Base-by-base conservation (phyloP, 2,329 filamentous ascomycete genomes). In the Verticillium tricorpus region DNA sequence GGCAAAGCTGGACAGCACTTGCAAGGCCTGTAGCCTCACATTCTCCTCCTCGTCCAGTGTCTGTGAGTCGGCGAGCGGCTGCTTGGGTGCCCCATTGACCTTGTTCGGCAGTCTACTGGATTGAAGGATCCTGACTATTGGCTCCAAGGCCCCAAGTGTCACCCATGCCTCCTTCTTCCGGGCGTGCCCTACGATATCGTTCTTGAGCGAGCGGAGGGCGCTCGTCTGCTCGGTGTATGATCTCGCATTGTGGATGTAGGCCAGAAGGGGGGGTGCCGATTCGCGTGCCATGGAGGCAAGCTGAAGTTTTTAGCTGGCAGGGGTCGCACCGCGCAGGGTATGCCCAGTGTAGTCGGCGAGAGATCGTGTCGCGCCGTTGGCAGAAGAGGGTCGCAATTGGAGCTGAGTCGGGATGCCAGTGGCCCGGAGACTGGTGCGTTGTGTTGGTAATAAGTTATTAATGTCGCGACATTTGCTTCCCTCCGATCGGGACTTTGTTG, bases 101-200 rank as follows among this genome's bases (percentile, higher is more conserved):
- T 74, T 77, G 28, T 69, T 62, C 9, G 72, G 66, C 5, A 76
- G 69, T 28, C 69, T 70, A 58, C 69, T 70, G 15, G 72, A 67
- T 57, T 73, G 73, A 72, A 83, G 79, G 64, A 79, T 80, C 68
- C 72, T 77, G 70, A 80, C 81, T 61, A 82, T 78, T 37, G 84
- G 82, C 60, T 85, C 82, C 56, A 95, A 76, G 32, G 91, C 80
- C 19, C 93, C 93, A 60, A 85, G 78, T 62, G 80, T 81, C 50
- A 97, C 82, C 80, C 89, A 93, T 61, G 86, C 77, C 75, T 94
- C 89, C 76, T 99, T 99, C 73, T 89, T 89, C 74, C 94, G 88
- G 37, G 90, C 84, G 74, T 98, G 92, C 28, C 95, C 95, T 63
- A 97, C 87, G 57, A 96, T 84, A 65, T 95, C 90, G 74, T 97